Conservation (phyloP, 148 eudicot species). For the Dysphania ambrosioides region DNA sequence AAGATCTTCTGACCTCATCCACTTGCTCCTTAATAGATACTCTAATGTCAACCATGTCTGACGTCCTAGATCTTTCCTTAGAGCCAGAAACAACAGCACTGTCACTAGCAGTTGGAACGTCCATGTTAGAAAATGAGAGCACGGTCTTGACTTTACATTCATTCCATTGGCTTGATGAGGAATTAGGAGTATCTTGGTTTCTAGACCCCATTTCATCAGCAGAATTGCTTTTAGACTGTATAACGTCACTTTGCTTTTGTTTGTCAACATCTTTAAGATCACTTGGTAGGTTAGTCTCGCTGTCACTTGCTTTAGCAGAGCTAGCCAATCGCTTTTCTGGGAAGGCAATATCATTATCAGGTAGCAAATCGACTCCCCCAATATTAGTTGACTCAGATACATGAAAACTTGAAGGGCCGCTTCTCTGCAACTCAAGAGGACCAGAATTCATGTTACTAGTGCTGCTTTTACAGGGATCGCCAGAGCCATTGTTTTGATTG, state of each 20-base stretch:
- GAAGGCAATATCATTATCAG: conserved; percentile 42
- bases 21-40: conserved; percentile 78
- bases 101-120: conserved; percentile 49
- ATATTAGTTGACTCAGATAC: conserved; percentile 33
- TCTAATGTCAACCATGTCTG: conserved; percentile 48
- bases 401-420: conserved; percentile 34
- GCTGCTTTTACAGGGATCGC: conserved; percentile 38
- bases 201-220: conserved; percentile 49
- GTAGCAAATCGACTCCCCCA: conserved; percentile 32
- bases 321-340: conserved; percentile 41
- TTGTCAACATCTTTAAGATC: conserved; percentile 43
- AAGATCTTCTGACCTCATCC: conserved; percentile 84
- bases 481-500: conserved; percentile 43
- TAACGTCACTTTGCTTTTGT: conserved; percentile 27
- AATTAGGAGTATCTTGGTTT: conserved; percentile 38
- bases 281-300: conserved; percentile 35
- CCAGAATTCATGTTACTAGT: conserved; percentile 19
- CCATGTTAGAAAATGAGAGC: conserved; percentile 57
- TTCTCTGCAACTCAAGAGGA: conserved; percentile 33
- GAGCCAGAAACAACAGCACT: conserved; percentile 31
- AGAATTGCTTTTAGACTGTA: conserved; percentile 32
- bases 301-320: conserved; percentile 42
- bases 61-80: conserved; percentile 51
- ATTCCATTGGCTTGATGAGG: conserved; percentile 56
- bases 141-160: conserved; percentile 72